Base-by-base conservation (phyloP, 1,139 yeast species). In the Yamadazyma kanchanaburiensis region DNA sequence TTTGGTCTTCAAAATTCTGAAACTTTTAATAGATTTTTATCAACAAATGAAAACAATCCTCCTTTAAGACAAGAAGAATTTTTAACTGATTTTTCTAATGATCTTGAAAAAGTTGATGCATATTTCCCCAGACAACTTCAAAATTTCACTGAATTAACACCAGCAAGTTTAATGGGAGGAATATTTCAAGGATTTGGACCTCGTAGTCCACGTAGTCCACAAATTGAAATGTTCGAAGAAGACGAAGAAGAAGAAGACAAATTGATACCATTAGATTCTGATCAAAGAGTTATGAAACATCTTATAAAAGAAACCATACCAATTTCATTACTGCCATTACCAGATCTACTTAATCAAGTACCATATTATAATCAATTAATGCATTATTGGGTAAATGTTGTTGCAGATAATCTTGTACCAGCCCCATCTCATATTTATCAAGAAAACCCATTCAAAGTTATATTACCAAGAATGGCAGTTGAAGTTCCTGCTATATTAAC, bases 381-480 rank as follows among this genome's bases (percentile, higher is more conserved):
- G 58, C 77, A 77, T 39, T 80, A 78, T 43, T 84, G 76, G 65
- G 58, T 80, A 11, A 64, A 74, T 32, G 74, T 77, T 9, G 83
- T 86, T 0, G 74, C 88, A 1, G 67, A 68, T 25, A 62, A 72
- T 24, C 58, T 83, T 21, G 87, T 81, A 5, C 91, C 94, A 0
- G 81, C 86, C 0, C 87, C 88, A 5, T 62, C 74, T 2, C 53
- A 61, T 12, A 47, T 70, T 4, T 79, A 80, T 46, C 63, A 57
- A 14, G 77, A 74, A 14, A 84, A 83, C 44, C 94, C 94, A 0
- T 82, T 83, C 55, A 70, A 70, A 37, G 69, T 70, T 6, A 55
- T 81, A 4, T 53, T 84, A 12, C 91, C 94, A 0, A 75, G 74
- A 40, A 69, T 84, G 74, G 89, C 94, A 0, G 63, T 80, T 67